Evolutionary conservation across 768 basidiomycete genomes (phyloP).

Genomic region (Trametes cinnabarina): DNA sequence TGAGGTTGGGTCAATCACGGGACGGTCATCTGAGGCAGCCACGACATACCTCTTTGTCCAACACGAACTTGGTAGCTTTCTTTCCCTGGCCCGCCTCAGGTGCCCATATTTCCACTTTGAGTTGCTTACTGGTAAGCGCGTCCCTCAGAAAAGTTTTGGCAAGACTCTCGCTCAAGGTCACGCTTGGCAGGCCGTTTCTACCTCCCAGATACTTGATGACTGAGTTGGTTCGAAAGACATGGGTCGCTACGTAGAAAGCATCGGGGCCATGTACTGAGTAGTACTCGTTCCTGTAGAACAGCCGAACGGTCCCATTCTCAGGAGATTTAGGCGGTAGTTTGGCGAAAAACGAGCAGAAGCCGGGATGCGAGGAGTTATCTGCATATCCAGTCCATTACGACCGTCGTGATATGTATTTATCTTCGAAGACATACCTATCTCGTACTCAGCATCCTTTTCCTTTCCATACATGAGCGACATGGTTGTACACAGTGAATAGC

Average conservation of each 20-base stretch:
- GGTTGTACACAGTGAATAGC: background rate
- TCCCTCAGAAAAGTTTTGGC: slow-evolving; percentile 85
- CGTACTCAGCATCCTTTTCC: slow-evolving; percentile 51
- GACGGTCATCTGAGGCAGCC: background rate
- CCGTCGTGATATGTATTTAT: background rate
- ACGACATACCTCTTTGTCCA: slow-evolving; percentile 72
- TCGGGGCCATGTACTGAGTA: slow-evolving; percentile 90
- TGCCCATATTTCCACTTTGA: slow-evolving; percentile 89
- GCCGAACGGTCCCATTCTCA: slow-evolving; percentile 75
- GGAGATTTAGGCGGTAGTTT: slow-evolving; percentile 65
- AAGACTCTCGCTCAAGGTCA: slow-evolving; percentile 70
- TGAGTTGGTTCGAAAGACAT: slow-evolving; percentile 83
- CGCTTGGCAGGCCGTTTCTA: slow-evolving; percentile 63
- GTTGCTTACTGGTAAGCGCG: slow-evolving; percentile 84
- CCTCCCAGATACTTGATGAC: slow-evolving; percentile 92
- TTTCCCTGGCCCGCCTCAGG: slow-evolving; percentile 73
- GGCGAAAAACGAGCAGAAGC: slow-evolving; percentile 72
- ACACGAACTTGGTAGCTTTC: slow-evolving; percentile 67
- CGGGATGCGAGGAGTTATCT: slow-evolving; percentile 70
- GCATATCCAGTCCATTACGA: background rate
- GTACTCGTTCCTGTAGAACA: slow-evolving; percentile 83
- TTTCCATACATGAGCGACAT: slow-evolving; percentile 67
- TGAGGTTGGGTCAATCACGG: slow-evolving; percentile 13
- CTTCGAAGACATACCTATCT: slow-evolving; percentile 24
- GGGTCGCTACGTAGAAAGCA: slow-evolving; percentile 81